A percentile compares a stretch with the other conserved stretches of the same genome.
Evolutionary conservation across 257 asterid species (phyloP).

Genomic region (Scutellaria baicalensis): DNA sequence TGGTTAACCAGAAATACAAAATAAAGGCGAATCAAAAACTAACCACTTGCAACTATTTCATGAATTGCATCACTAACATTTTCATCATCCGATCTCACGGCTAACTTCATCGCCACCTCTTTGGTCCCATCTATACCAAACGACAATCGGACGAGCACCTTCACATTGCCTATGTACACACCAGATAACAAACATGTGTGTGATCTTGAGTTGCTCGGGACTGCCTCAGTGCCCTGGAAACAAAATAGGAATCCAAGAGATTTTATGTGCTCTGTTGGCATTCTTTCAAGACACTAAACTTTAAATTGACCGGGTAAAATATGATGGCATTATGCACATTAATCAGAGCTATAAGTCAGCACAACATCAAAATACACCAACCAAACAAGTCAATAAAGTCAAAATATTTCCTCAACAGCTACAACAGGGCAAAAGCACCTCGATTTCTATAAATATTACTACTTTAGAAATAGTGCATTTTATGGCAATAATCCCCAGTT

Average conservation of each 20-base stretch:
- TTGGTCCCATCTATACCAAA: conserved; percentile 76
- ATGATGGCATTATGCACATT: too few species aligned
- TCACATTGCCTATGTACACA: conserved; percentile 77
- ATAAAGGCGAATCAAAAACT: conserved; percentile 1
- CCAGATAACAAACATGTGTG: conserved; percentile 92
- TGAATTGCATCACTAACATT: conserved; percentile 83
- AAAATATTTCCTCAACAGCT: too few species aligned
- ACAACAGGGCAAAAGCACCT: too few species aligned
- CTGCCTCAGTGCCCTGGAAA: conserved; percentile 84
- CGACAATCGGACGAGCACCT: conserved; percentile 86
- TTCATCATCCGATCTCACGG: conserved; percentile 85
- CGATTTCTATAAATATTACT: neutral
- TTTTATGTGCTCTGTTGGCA: too few species aligned
- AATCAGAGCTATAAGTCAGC: too few species aligned
- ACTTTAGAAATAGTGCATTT: neutral
- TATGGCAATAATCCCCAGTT: neutral
- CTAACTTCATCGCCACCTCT: conserved; percentile 97
- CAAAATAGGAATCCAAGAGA: neutral
- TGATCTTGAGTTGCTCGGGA: conserved; percentile 79
- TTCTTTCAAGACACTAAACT: too few species aligned
- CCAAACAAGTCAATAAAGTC: too few species aligned
- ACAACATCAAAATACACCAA: too few species aligned
- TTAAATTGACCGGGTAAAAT: too few species aligned
- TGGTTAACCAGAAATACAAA: conserved; percentile 10
- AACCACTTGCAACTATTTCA: conserved; percentile 94